Evolutionary conservation across 108 stramenopile genomes (phyloP).

Genomic region (Cyclotella atomus): DNA sequence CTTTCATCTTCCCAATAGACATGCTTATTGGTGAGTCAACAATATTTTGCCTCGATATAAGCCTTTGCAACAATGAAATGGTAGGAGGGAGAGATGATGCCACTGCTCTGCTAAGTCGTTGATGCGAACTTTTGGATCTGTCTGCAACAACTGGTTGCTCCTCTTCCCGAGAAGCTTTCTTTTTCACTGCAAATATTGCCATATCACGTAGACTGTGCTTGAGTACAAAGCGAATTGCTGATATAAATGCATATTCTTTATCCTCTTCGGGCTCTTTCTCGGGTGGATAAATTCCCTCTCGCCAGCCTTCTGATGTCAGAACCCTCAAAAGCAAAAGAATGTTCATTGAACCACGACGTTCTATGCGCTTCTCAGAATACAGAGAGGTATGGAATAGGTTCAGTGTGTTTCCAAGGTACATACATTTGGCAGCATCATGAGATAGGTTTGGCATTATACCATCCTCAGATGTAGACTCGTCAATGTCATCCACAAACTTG

Average conservation of each 20-base stretch:
- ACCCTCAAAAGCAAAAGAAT: slow-evolving; percentile 61
- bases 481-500: slow-evolving; percentile 9
- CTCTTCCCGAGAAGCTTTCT: slow-evolving; percentile 16
- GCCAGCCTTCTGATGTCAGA: slow-evolving; percentile 38
- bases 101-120: slow-evolving; percentile 58
- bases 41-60: slow-evolving; percentile 55
- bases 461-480: neutral
- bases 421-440: slow-evolving; percentile 43
- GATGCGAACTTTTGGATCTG: slow-evolving; percentile 15
- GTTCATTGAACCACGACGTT: slow-evolving; percentile 60
- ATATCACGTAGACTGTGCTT: slow-evolving; percentile 62
- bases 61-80: slow-evolving; percentile 61
- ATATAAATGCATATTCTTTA: slow-evolving; percentile 42
- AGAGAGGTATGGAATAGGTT: slow-evolving; percentile 65
- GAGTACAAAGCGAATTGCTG: slow-evolving; percentile 67
- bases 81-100: slow-evolving; percentile 77
- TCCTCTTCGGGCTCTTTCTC: slow-evolving; percentile 6
- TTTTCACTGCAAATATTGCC: slow-evolving; percentile 25
- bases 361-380: slow-evolving; percentile 78
- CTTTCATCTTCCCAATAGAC: slow-evolving; percentile 64
- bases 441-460: neutral
- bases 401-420: slow-evolving; percentile 77
- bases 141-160: neutral
- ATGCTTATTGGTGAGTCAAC: slow-evolving; percentile 53
- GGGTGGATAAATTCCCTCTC: slow-evolving; percentile 28